These are phyloP conservation scores for Nannochloropsis oceanica DNA, from an alignment of 108 stramenopile species.

Conservation along the genomic window DNA sequence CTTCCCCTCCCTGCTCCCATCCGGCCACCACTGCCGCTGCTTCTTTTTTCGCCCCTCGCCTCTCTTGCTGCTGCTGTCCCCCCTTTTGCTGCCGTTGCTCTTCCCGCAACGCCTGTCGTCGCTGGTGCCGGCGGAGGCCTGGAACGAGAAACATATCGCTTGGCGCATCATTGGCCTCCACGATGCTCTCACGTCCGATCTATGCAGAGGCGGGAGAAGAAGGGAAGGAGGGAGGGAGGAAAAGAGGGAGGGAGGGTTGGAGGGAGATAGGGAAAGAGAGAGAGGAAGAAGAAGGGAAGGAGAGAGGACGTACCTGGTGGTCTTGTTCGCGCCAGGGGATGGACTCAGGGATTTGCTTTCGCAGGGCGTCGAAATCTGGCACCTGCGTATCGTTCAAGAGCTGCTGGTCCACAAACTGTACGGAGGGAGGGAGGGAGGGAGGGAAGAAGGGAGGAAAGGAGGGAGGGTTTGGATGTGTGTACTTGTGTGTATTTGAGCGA, in stretches of 20 bases:
- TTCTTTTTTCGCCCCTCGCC: no score
- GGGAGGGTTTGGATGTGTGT: no score
- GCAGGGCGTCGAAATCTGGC: not conserved
- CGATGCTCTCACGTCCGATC: not conserved
- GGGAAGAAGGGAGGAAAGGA: not conserved
- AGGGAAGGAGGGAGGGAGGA: not conserved
- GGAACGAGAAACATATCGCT: not conserved
- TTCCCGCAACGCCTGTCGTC: not conserved
- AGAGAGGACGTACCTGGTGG: not conserved
- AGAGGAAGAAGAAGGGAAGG: not conserved
- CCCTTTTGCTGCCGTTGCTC: not conserved
- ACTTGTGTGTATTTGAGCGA: no score
- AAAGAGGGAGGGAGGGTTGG: not conserved
- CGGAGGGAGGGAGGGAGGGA: not conserved
- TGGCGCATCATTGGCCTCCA: not conserved
- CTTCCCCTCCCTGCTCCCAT: not conserved
- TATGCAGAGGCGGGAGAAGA: not conserved
- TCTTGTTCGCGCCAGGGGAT: not conserved
- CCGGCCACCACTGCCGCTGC: not conserved
- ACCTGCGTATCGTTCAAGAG: not conserved
- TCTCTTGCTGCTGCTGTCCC: not conserved
- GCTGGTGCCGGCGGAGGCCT: not conserved
- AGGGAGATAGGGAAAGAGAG: not conserved
- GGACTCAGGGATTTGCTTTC: not conserved
- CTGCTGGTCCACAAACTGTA: not conserved